Percentiles rank a stretch among this genome's conserved stretches.
Evolutionary conservation across 2,329 filamentous ascomycete genomes (phyloP).

Genomic region (Cladosporium sp.): DNA sequence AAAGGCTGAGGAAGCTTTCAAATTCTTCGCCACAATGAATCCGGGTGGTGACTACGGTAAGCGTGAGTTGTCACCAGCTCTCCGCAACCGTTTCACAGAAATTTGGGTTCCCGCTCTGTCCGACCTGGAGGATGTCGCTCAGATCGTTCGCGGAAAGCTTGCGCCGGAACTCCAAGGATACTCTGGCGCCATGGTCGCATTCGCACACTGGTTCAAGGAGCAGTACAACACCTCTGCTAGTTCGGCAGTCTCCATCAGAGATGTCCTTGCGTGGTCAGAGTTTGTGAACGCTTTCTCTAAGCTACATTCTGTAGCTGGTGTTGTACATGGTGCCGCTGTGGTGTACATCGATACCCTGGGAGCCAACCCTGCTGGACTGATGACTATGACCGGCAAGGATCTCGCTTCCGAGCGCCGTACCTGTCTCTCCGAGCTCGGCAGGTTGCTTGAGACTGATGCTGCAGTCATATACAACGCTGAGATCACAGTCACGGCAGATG

Average conservation of each 20-base stretch:
- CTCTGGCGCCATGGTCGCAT: conserved; percentile 73
- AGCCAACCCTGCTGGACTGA: conserved; percentile 86
- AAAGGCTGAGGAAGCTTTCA: conserved; percentile 75
- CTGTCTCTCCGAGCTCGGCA: conserved; percentile 69
- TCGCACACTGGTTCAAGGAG: conserved; percentile 89
- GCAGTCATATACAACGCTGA: conserved; percentile 64
- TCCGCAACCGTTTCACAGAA: conserved; percentile 96
- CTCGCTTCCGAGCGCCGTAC: conserved; percentile 70
- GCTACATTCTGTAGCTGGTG: conserved; percentile 32
- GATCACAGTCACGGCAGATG: conserved; percentile 59
- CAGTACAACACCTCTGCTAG: conserved; percentile 74
- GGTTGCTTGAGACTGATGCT: conserved; percentile 60
- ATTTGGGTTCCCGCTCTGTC: conserved; percentile 95
- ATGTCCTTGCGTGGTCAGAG: conserved; percentile 88
- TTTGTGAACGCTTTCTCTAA: conserved; percentile 68
- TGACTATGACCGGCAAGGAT: conserved; percentile 70
- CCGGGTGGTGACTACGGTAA: conserved; percentile 98
- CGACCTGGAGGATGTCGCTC: conserved; percentile 79
- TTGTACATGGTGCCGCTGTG: conserved; percentile 87
- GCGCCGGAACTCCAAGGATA: conserved; percentile 56
- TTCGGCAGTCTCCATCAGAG: conserved; percentile 83
- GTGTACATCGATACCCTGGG: conserved; percentile 95
- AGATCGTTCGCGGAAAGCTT: conserved; percentile 82
- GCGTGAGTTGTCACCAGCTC: conserved; percentile 89
- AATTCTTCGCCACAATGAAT: conserved; percentile 99